Conservation (phyloP, 23 red algal genomes). For the Gracilariopsis chorda region DNA sequence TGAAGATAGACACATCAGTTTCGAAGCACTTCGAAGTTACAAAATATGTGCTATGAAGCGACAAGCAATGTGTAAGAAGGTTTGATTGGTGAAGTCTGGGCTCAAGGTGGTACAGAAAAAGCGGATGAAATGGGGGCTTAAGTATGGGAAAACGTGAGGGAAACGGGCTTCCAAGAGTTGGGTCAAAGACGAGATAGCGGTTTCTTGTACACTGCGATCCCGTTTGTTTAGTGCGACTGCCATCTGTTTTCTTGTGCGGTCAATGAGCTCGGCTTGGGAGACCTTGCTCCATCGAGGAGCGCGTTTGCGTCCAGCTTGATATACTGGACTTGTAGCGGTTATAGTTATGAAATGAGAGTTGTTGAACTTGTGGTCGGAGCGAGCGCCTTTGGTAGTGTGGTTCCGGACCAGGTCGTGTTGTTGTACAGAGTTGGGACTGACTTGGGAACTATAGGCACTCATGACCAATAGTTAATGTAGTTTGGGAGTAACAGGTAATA, state of each 20-base stretch:
- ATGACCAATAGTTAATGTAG: neutral
- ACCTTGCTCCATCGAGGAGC: neutral
- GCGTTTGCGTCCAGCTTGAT: neutral
- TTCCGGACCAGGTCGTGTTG: neutral
- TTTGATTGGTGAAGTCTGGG: neutral
- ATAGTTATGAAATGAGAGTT: neutral
- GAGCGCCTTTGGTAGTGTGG: neutral
- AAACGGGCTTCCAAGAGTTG: neutral
- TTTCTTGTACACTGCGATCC: neutral
- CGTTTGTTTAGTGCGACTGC: neutral
- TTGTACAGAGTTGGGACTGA: neutral
- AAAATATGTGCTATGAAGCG: constrained; percentile 30
- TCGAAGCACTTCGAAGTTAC: constrained; percentile 48
- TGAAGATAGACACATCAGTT: constrained; percentile 4
- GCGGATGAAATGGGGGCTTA: neutral
- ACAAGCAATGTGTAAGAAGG: neutral
- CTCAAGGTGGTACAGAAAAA: neutral
- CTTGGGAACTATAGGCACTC: neutral
- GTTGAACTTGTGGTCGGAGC: neutral
- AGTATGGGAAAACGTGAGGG: neutral
- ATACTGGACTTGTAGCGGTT: neutral
- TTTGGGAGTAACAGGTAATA: too few relatives aligned
- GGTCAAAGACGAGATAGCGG: neutral
- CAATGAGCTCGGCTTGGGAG: neutral
- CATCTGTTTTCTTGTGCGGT: neutral